Evolutionary conservation across 768 basidiomycete genomes (phyloP).

Genomic region (Suillus spraguei): DNA sequence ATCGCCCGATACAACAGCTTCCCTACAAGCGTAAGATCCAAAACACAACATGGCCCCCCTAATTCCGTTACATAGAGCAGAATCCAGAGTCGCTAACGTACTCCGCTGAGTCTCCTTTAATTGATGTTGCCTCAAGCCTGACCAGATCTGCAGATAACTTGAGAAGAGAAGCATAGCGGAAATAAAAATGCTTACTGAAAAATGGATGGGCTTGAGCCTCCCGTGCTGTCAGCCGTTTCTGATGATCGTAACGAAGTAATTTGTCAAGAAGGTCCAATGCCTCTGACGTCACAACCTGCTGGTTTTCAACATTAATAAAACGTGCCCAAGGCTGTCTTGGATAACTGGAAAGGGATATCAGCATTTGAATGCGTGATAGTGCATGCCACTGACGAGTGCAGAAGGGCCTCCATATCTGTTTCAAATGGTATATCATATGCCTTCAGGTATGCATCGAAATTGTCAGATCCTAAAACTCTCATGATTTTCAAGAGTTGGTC

Average conservation of each 20-base stretch:
- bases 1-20: slow-evolving; percentile 15
- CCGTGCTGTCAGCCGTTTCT: slow-evolving; percentile 64
- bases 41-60: slow-evolving; percentile 9
- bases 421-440: slow-evolving; percentile 69
- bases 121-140: slow-evolving; percentile 47
- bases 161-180: slow-evolving; percentile 25
- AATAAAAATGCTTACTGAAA: slow-evolving; percentile 49
- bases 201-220: slow-evolving; percentile 70
- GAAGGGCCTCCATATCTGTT: slow-evolving; percentile 57
- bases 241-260: slow-evolving; percentile 69
- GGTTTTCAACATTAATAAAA: slow-evolving; percentile 61
- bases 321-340: slow-evolving; percentile 66
- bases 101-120: slow-evolving; percentile 42
- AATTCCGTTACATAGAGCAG: slow-evolving; percentile 37
- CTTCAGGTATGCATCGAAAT: slow-evolving; percentile 60
- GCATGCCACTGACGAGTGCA: slow-evolving; percentile 43
- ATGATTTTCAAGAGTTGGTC: slow-evolving; percentile 74
- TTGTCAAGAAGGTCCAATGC: slow-evolving; percentile 69
- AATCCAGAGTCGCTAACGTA: slow-evolving; percentile 53
- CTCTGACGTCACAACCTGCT: slow-evolving; percentile 58
- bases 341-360: slow-evolving; percentile 41
- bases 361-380: not conserved
- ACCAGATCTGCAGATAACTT: slow-evolving; percentile 42
- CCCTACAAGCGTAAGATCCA: slow-evolving; percentile 12
- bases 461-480: slow-evolving; percentile 68